Evolutionary conservation across 202 grass and related monocot genomes (phyloP), one percentile per base, ranked within the genome.

Genomic region (Dendrocalamus latiflorus): DNA sequence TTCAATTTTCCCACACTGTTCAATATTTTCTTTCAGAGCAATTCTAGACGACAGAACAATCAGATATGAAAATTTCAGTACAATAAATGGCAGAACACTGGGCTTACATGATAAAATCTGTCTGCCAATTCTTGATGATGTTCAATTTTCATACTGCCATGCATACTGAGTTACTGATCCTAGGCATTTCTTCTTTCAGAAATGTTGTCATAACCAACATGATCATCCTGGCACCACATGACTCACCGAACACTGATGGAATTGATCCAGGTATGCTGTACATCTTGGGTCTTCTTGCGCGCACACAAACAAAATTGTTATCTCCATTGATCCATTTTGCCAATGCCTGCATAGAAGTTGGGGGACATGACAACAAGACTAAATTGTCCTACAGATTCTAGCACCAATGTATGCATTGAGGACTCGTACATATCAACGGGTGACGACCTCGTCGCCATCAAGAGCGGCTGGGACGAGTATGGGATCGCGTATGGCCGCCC

Each of bases 401-500:
- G 92, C 89, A 86, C 64, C 16, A 91, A 91, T 11, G 77, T 94
- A 39, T 91, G 92, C 84, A 88, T 91, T 0, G 89, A 94, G 78
- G 92, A 94, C 42, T 94, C 42, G 41, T 91, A 89, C 53, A 91
- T 94, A n/a, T 91, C 92, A 0, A 74, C 78, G 6, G 92, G 92
- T 5, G 92, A 94, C 6, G 92, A 94, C 60, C 17, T 94, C 77
- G 72, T 94, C 8, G 75, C 92, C 55, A 81, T 91, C 64, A 94
- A 91, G 78, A 91, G 89, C 15, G 92, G 92, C n/a, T 91, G 89
- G 89, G 89, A 94, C 18, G 81, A 94, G 49, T 94, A 94, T 2
- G 92, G 92, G 75, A 90, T 94, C 6, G 65, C 92, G 3, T 94
- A 83, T 12, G 75, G 65, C 16, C 89, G 87, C 8, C 87, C 89